Percentiles rank a stretch among this genome's conserved stretches.
Evolutionary conservation across 306 rosid species (phyloP).

Genomic region (Vigna unguiculata): DNA sequence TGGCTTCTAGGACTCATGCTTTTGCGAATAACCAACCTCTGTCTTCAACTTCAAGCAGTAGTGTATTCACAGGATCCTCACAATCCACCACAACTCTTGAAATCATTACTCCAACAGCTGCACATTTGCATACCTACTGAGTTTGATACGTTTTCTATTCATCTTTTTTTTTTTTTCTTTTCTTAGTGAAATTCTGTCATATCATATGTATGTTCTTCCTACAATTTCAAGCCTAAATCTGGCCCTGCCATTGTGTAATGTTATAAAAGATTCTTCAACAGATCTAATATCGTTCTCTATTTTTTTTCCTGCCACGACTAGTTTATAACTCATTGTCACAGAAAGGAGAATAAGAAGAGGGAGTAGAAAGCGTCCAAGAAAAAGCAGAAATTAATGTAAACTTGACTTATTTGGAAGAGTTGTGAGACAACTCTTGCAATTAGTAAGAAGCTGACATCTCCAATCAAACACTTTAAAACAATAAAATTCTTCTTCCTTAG

Average conservation of each 20-base stretch:
- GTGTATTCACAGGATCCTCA: conserved; percentile 39
- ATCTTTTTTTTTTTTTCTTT: background rate
- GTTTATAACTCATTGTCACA: background rate
- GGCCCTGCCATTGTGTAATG: background rate
- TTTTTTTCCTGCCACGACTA: background rate
- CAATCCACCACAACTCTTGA: conserved; percentile 25
- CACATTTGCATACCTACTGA: conserved; percentile 50
- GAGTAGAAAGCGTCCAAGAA: no score
- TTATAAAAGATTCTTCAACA: background rate
- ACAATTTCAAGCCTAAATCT: background rate
- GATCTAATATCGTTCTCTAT: background rate
- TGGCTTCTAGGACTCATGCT: conserved; percentile 2
- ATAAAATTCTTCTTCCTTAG: no score
- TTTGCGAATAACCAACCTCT: background rate
- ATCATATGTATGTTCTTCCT: background rate
- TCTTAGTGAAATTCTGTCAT: conserved; percentile 6
- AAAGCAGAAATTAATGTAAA: no score
- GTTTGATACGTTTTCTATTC: background rate
- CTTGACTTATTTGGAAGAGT: no score
- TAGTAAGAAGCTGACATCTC: no score
- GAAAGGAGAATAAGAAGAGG: no score
- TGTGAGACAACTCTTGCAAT: no score
- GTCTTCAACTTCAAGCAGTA: conserved; percentile 34
- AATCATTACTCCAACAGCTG: conserved; percentile 47
- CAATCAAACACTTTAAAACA: no score